phyloP scores from a whole-genome alignment of 306 rosid species.

The Gynostemma pentaphyllum region DNA sequence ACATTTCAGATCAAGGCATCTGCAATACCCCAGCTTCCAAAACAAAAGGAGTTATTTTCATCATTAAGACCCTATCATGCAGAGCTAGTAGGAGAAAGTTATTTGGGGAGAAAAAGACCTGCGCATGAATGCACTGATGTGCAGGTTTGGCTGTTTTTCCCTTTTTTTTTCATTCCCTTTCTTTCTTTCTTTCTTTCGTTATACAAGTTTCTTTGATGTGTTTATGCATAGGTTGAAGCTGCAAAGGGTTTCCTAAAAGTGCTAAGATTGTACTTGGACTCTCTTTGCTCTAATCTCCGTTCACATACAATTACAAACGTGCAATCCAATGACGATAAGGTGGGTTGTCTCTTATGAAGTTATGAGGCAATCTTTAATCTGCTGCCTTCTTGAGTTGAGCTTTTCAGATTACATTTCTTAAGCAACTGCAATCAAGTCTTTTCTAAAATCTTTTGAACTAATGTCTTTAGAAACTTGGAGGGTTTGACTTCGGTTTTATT shows the following conservation, averaged over 20 bases:
- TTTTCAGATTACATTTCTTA: background rate
- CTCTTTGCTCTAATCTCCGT: constrained; percentile 82
- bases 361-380: constrained; percentile 6
- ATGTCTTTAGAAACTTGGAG: background rate
- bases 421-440: background rate
- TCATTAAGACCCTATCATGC: constrained; percentile 72
- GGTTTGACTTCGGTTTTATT: background rate
- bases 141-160: too few relatives aligned
- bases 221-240: constrained; percentile 52
- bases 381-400: background rate
- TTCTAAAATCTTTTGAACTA: background rate
- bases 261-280: constrained; percentile 77
- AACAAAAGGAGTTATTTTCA: constrained; percentile 56
- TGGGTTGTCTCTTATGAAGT: constrained; percentile 16
- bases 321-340: constrained; percentile 97
- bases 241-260: constrained; percentile 69
- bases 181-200: background rate
- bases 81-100: constrained; percentile 92
- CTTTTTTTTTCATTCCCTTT: too few relatives aligned
- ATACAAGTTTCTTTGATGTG: background rate
- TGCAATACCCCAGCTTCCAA: constrained; percentile 70
- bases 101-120: constrained; percentile 80
- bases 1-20: constrained; percentile 65
- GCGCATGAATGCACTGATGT: constrained; percentile 72
- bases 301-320: constrained; percentile 96